Base-by-base conservation (phyloP, 1,284 basidiomycete genomes). In the Irpex sp. region DNA sequence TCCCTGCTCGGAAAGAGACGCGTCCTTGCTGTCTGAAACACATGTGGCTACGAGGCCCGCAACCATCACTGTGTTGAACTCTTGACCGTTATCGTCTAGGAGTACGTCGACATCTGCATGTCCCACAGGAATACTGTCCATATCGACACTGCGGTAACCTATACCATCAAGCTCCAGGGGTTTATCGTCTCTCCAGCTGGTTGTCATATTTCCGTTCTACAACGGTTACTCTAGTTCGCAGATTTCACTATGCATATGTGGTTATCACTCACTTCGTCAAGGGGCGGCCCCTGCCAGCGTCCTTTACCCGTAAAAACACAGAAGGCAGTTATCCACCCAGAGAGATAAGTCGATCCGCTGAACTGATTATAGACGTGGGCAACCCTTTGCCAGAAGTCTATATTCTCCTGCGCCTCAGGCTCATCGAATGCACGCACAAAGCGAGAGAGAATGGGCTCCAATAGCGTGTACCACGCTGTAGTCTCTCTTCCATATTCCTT, bases 371-470 rank as follows among this genome's bases (percentile, higher is more conserved):
- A 2, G 15, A 15, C 4, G 51, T 74, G 65, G 5, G 64, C 70
- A 19, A 76, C 66, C 48, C 68, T 66, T 57, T 69, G 67, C 80
- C 80, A 81, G 65, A 82, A 81, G 1, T 72, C 69, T 5, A 72
- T 63, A 8, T 54, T 54, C 19, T 15, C 51, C 9, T 17, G 2
- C 51, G 51, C n/a, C 58, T 75, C 63, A 1, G 73, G 73, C 17
- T 71, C 54, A 31, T 78, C 76, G 63, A 78, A 81, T 0, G 77
- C 73, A 1, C 61, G 19, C 5, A 77, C 71, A 64, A 82, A 79
- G 15, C 73, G 67, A 7, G 66, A 56, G 26, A 81, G 64, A 34
- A 81, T 68, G 2, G 78, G 78, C 5, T 66, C 67, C 2, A 81
- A 73, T 36, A 81, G 73, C 13, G 64, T 61, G 13, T 73, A 69